These are phyloP conservation scores for Alloascoidea hylecoeti DNA, from an alignment of 805 yeast species.

Conservation along the genomic window DNA sequence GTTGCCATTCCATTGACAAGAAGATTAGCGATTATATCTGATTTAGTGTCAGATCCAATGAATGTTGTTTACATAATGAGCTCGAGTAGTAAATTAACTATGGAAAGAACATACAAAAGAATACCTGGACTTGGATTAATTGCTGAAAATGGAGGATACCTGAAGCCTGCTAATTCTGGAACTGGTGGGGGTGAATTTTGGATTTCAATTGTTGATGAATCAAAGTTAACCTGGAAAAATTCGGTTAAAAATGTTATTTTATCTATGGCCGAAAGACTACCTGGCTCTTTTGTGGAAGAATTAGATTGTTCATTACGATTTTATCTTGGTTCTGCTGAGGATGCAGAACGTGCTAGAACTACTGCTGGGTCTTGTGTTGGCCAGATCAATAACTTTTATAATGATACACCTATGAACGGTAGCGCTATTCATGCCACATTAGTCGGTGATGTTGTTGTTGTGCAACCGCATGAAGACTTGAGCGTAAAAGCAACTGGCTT, in stretches of 20 bases:
- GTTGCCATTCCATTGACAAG: conserved; percentile 48
- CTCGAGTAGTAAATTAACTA: conserved; percentile 43
- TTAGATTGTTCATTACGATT: conserved; percentile 69
- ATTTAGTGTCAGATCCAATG: conserved; percentile 37
- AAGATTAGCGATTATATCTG: conserved; percentile 40
- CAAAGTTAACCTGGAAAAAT: conserved; percentile 23
- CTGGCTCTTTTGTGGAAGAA: conserved; percentile 59
- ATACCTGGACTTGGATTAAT: conserved; percentile 64
- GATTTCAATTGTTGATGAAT: conserved; percentile 47
- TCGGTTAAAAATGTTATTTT: conserved; percentile 39
- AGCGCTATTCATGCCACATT: conserved; percentile 72
- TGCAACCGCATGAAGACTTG: conserved; percentile 14
- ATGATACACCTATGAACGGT: too few species aligned
- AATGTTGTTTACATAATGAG: conserved; percentile 66
- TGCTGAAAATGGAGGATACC: conserved; percentile 83
- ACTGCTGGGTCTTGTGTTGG: conserved; percentile 77
- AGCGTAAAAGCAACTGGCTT: neutral
- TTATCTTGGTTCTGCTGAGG: conserved; percentile 57
- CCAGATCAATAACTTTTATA: conserved; percentile 66
- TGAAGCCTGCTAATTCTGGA: conserved; percentile 21
- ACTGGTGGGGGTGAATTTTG: conserved; percentile 25
- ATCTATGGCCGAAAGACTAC: conserved; percentile 60
- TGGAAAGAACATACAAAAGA: conserved; percentile 57
- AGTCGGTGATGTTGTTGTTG: conserved; percentile 52
- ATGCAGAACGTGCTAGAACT: conserved; percentile 46